Percentiles rank a stretch among this genome's conserved stretches.
Evolutionary conservation across 2,329 filamentous ascomycete species (phyloP).

Genomic region (Tolypocladium paradoxum): DNA sequence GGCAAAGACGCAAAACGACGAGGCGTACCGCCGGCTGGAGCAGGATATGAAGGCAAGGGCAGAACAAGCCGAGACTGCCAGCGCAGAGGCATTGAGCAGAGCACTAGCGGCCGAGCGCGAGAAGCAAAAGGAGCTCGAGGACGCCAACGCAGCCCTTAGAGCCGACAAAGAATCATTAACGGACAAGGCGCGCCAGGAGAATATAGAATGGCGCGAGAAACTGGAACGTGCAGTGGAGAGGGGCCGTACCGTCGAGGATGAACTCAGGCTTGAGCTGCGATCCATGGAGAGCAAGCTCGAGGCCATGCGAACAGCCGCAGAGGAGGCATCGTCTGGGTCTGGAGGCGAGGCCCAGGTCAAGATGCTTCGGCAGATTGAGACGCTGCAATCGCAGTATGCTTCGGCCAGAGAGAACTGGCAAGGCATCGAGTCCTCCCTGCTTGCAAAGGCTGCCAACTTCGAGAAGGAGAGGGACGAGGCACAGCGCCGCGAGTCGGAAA

Average conservation of each 20-base stretch:
- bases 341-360: slow-evolving; percentile 81
- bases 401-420: slow-evolving; percentile 97
- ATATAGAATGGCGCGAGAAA: slow-evolving; percentile 63
- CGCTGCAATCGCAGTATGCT: slow-evolving; percentile 87
- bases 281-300: slow-evolving; percentile 84
- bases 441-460: slow-evolving; percentile 63
- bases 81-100: slow-evolving; percentile 55
- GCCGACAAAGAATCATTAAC: slow-evolving; percentile 68
- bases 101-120: slow-evolving; percentile 57
- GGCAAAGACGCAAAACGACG: slow-evolving; percentile 47
- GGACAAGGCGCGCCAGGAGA: slow-evolving; percentile 59
- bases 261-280: slow-evolving; percentile 67
- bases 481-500: slow-evolving; percentile 69
- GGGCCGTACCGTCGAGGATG: slow-evolving; percentile 56
- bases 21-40: slow-evolving; percentile 57
- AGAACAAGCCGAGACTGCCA: slow-evolving; percentile 52
- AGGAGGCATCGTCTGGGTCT: slow-evolving; percentile 78
- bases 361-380: slow-evolving; percentile 86
- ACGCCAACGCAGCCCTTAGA: slow-evolving; percentile 51
- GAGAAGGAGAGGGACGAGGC: slow-evolving; percentile 91
- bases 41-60: slow-evolving; percentile 57
- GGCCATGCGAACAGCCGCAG: slow-evolving; percentile 69
- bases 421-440: slow-evolving; percentile 78
- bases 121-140: slow-evolving; percentile 42
- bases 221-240: slow-evolving; percentile 63